Evolutionary conservation across 1,139 yeast species (phyloP).

Genomic region (Pichia sp.): DNA sequence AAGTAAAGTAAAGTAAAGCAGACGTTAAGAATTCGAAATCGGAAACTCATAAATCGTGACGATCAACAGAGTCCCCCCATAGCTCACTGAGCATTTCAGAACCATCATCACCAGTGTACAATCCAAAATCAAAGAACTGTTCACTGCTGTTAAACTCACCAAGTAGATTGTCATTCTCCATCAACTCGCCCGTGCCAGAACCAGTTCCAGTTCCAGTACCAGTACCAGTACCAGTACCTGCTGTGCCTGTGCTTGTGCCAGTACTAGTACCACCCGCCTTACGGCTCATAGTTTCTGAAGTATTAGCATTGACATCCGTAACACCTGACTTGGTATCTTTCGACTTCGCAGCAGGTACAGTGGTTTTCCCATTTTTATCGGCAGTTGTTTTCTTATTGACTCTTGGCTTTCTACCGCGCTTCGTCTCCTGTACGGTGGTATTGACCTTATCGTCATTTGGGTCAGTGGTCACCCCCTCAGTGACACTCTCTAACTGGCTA

Average conservation of each 20-base stretch:
- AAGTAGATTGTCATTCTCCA: conserved; percentile 20
- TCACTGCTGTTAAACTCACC: conserved; percentile 29
- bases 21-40: no score
- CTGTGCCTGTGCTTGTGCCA: not conserved
- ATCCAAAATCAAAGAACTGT: conserved; percentile 46
- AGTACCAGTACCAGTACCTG: no score
- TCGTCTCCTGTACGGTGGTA: not conserved
- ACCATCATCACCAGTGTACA: conserved; percentile 34
- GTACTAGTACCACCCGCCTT: no score
- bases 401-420: not conserved
- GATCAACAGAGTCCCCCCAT: conserved; percentile 48
- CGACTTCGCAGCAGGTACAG: not conserved
- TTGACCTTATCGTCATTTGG: not conserved
- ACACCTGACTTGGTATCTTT: not conserved
- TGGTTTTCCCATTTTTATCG: not conserved
- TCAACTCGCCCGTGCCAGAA: conserved; percentile 9
- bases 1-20: not conserved
- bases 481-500: conserved; percentile 9
- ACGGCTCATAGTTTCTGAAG: no score
- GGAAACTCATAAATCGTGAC: conserved; percentile 22
- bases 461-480: conserved; percentile 1
- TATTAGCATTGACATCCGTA: no score
- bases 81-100: conserved; percentile 29
- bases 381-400: not conserved
- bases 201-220: no score